Evolutionary conservation across 805 yeast genomes (phyloP).

Genomic region (Nakazawaea ernobii): DNA sequence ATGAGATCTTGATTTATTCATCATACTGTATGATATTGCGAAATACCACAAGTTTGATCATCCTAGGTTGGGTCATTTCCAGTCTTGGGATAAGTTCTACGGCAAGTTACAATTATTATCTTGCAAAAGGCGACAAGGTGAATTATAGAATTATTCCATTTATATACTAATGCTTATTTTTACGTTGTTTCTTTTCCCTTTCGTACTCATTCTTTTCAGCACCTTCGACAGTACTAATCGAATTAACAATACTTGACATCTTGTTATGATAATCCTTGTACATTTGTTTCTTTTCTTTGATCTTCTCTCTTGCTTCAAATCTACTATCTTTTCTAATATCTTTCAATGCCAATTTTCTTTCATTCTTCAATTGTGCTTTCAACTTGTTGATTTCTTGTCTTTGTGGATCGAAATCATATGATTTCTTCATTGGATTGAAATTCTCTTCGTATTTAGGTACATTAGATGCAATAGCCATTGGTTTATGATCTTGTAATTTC

Average conservation of each 20-base stretch:
- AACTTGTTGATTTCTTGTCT: constrained; percentile 81
- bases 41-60: constrained; percentile 18
- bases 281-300: constrained; percentile 68
- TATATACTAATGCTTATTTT: constrained; percentile 31
- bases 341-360: constrained; percentile 79
- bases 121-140: constrained; percentile 13
- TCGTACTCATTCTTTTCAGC: constrained; percentile 91
- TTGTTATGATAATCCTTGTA: constrained; percentile 80
- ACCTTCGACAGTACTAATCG: constrained; percentile 91
- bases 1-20: constrained; percentile 55
- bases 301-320: constrained; percentile 82
- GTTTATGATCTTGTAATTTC: constrained; percentile 75
- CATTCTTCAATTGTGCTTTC: constrained; percentile 83
- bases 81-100: constrained; percentile 53
- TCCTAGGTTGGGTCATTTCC: constrained; percentile 31
- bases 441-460: constrained; percentile 94
- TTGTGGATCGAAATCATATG: constrained; percentile 77
- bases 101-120: constrained; percentile 46
- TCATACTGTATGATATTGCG: constrained; percentile 19
- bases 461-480: constrained; percentile 75
- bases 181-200: constrained; percentile 68
- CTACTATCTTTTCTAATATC: constrained; percentile 86
- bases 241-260: constrained; percentile 81
- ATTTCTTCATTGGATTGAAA: constrained; percentile 92
- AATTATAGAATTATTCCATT: constrained; percentile 24